A percentile compares a stretch with the other conserved stretches of the same genome.
These are phyloP conservation scores for Alternaria metachromatica DNA, from an alignment of 2,329 filamentous ascomycete genomes.

Conservation along the genomic window DNA sequence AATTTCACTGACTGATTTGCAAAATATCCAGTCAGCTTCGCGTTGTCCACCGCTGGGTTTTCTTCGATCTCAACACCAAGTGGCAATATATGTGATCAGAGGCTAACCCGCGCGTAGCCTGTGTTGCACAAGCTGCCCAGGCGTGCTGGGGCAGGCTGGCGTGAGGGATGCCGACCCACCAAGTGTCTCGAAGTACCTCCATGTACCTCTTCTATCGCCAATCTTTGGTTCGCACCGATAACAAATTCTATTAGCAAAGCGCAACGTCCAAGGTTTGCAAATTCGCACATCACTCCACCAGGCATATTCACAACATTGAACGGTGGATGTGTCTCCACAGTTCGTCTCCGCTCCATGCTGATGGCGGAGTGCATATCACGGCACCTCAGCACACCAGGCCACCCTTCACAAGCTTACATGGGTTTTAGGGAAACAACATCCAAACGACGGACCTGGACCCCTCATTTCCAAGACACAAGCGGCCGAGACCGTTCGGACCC, in stretches of 20 bases:
- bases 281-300: slow-evolving; percentile 15
- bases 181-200: slow-evolving; percentile 31
- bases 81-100: slow-evolving; percentile 11
- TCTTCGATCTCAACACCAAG: slow-evolving; percentile 29
- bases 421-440: slow-evolving; percentile 1
- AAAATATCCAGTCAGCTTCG: neutral
- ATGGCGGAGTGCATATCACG: slow-evolving; percentile 17
- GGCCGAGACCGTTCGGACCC: slow-evolving; percentile 20
- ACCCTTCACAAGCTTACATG: slow-evolving; percentile 4
- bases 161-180: slow-evolving; percentile 9
- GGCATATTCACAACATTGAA: slow-evolving; percentile 5
- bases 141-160: slow-evolving; percentile 17
- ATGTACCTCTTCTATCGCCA: slow-evolving; percentile 2
- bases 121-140: slow-evolving; percentile 10
- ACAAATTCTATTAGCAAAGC: slow-evolving; percentile 14
- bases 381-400: slow-evolving; percentile 6
- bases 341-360: slow-evolving; percentile 12
- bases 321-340: slow-evolving; percentile 9
- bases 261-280: slow-evolving; percentile 4
- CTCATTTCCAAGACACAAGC: slow-evolving; percentile 14
- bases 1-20: slow-evolving; percentile 6
- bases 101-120: slow-evolving; percentile 5
- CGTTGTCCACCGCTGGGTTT: neutral
- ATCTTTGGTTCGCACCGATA: slow-evolving; percentile 2
- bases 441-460: slow-evolving; percentile 18